These are phyloP conservation scores for Thielaviopsis punctulata DNA, from an alignment of 2,329 filamentous ascomycete species.

Conservation along the genomic window DNA sequence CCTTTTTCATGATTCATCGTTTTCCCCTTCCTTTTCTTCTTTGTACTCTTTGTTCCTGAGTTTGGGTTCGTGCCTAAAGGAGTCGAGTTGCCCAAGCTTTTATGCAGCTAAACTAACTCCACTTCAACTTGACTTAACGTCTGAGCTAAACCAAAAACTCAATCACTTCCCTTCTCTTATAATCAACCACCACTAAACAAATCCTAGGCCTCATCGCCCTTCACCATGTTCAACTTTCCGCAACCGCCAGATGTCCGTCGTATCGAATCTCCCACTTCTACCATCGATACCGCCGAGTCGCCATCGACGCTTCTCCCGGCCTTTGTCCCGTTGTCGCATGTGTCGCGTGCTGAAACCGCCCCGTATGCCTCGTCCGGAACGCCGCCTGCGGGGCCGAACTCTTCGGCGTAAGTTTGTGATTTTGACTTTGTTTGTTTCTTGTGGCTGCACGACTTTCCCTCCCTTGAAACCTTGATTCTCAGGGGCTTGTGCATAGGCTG, in stretches of 20 bases:
- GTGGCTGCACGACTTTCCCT: too few relatives aligned
- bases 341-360: conserved; percentile 4
- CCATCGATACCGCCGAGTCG: not conserved
- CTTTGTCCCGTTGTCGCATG: conserved; percentile 2
- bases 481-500: not conserved
- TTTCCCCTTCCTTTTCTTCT: too few relatives aligned
- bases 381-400: not conserved
- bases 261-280: not conserved
- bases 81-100: too few relatives aligned
- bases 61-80: too few relatives aligned
- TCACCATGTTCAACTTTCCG: not conserved
- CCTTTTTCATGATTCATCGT: too few relatives aligned
- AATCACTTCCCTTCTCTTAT: too few relatives aligned
- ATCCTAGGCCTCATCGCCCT: too few relatives aligned
- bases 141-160: too few relatives aligned
- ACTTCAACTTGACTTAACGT: too few relatives aligned
- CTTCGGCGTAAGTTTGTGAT: conserved; percentile 2
- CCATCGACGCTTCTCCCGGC: conserved; percentile 4
- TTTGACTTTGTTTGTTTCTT: not conserved
- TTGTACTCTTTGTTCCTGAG: too few relatives aligned
- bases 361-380: not conserved
- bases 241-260: not conserved
- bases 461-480: not conserved
- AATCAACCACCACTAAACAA: not conserved
- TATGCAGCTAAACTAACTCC: too few relatives aligned